Percentiles rank a stretch among this genome's conserved stretches.
phyloP scores from a whole-genome alignment of 148 eudicot species.

The Heliosperma pusillum region DNA sequence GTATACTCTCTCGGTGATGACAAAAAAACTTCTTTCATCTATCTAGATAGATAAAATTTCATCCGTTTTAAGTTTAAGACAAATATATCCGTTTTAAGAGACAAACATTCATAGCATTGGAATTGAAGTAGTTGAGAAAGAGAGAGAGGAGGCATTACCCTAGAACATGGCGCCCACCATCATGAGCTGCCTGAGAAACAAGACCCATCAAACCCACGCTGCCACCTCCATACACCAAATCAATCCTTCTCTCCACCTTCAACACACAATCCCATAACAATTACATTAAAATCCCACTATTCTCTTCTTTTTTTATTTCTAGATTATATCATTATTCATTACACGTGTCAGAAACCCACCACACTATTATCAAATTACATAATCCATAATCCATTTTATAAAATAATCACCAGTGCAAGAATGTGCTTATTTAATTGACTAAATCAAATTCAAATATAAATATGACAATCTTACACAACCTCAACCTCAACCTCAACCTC shows the following conservation, averaged over 20 bases:
- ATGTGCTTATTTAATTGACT: slow-evolving; percentile 7
- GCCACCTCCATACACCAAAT: slow-evolving; percentile 98
- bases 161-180: slow-evolving; percentile 99
- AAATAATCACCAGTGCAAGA: not conserved
- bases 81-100: no score
- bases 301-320: not conserved
- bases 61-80: no score
- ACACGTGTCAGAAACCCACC: slow-evolving; percentile 39
- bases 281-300: not conserved
- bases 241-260: slow-evolving; percentile 89
- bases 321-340: slow-evolving; percentile 7
- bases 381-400: not conserved
- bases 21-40: no score
- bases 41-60: no score
- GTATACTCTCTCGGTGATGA: no score
- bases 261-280: slow-evolving; percentile 22
- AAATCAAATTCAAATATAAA: not conserved
- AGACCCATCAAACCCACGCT: slow-evolving; percentile 99
- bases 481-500: no score
- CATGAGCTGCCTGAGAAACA: slow-evolving; percentile 98
- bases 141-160: slow-evolving; percentile 48
- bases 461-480: no score
- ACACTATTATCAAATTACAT: not conserved
- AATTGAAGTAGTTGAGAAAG: not conserved
- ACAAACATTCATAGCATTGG: no score